Base-by-base conservation (phyloP, 768 basidiomycete genomes). In the Amanita polypyramis region DNA sequence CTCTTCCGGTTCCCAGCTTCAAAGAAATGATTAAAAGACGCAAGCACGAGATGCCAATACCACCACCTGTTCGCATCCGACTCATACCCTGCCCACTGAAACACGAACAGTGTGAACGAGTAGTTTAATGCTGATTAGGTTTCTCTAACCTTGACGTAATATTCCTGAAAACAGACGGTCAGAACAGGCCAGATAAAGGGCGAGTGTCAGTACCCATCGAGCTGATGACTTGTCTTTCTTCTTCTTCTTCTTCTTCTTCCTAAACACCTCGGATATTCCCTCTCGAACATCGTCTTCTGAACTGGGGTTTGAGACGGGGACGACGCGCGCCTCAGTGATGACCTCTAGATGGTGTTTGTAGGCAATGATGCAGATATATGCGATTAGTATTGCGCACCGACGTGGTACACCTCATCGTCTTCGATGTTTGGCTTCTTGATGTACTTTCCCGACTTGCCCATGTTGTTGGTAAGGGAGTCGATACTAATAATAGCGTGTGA, bases 1-100 rank as follows among this genome's bases (percentile, higher is more conserved):
- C 5, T 62, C 63, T 43, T 69, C 62, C 9, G 85, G 85, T 50
- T 86, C 85, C 84, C 84, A 86, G 55, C 85, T 86, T 20, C n/a
- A 51, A 12, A 53, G 17, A 23, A 36, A 52, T 32, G n/a, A 25
- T 47, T 42, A 50, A 27, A 21, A 19, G 35, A 32, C 33, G n/a
- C 5, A 27, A 45, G 36, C 5, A 11, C 34, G n/a, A 14, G 15
- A 45, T 15, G 19, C 12, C 7, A 12, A 25, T 25, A 46, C 27
- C 48, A 34, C 66, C 53, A 80, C 85, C 70, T 83, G 52, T 85
- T 73, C 1, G 70, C 66, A 25, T 70, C 70, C 0, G 75, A 74
- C 43, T 60, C 64, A 57, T 85, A 87, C 7, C 73, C 75, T 9
- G 70, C 77, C 85, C 85, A 87, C 85, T 45, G 35, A 19, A 19